Evolutionary conservation across 441 rosid species (phyloP).

Genomic region (Pelargonium cotyledonis): DNA sequence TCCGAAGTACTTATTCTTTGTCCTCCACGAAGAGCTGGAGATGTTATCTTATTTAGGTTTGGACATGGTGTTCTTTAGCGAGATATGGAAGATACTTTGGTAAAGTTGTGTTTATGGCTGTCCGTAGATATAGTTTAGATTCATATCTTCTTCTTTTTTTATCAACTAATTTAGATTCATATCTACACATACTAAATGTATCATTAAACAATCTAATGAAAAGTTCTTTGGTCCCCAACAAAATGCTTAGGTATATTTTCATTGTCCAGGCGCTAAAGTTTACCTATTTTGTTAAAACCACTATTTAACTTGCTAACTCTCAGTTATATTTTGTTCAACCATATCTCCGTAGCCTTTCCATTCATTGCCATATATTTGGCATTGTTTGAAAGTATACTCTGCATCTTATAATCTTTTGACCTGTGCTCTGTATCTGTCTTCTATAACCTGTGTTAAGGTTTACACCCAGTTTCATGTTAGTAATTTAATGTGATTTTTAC

Average conservation of each 20-base stretch:
- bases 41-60: not conserved
- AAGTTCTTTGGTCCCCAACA: not conserved
- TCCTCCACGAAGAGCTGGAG: not conserved
- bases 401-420: too few relatives aligned
- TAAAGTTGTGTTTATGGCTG: not conserved
- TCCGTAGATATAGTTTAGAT: not conserved
- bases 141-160: too few relatives aligned
- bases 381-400: too few relatives aligned
- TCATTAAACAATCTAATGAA: not conserved
- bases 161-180: not conserved
- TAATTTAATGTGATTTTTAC: conserved; percentile 3
- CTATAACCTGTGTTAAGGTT: too few relatives aligned
- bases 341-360: not conserved
- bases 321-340: not conserved
- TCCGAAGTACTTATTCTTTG: not conserved
- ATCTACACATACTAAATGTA: not conserved
- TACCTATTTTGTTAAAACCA: not conserved
- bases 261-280: not conserved
- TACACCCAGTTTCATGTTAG: not conserved
- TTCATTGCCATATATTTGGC: too few relatives aligned
- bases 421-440: too few relatives aligned
- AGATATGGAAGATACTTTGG: not conserved
- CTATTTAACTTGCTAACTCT: not conserved
- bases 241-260: not conserved
- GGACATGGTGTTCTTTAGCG: not conserved